Conservation (phyloP, 2,329 filamentous ascomycete species). For the Sordariomycetes sp. region DNA sequence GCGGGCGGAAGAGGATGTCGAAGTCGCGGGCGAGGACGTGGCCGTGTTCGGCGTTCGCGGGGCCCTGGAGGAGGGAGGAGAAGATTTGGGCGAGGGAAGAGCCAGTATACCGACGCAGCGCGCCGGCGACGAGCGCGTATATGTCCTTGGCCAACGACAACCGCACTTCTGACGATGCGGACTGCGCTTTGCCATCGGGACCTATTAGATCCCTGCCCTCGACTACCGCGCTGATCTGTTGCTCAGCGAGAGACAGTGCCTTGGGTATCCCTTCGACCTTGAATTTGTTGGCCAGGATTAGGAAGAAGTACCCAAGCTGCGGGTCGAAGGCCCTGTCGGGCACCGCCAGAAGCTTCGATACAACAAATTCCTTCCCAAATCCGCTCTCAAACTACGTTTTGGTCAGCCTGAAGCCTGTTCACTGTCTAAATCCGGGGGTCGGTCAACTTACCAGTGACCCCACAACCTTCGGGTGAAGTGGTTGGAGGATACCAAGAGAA, state of each 20-base stretch:
- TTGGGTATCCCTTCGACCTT: slow-evolving; percentile 20
- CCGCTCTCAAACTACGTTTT: slow-evolving; percentile 22
- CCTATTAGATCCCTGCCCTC: not conserved
- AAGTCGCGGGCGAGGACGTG: slow-evolving; percentile 28
- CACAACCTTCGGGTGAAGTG: slow-evolving; percentile 21
- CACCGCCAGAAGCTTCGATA: slow-evolving; percentile 5
- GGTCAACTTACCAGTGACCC: slow-evolving; percentile 17
- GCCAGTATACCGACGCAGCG: slow-evolving; percentile 25
- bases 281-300: slow-evolving; percentile 33
- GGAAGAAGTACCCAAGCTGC: slow-evolving; percentile 17
- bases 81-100: slow-evolving; percentile 21
- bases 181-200: not conserved
- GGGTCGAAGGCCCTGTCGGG: not conserved
- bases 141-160: slow-evolving; percentile 3
- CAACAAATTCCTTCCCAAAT: slow-evolving; percentile 22
- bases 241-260: slow-evolving; percentile 11
- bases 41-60: slow-evolving; percentile 20
- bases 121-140: slow-evolving; percentile 17
- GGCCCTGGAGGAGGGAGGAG: slow-evolving; percentile 22
- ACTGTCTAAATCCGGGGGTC: not conserved
- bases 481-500: slow-evolving; percentile 26
- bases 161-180: not conserved
- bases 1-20: slow-evolving; percentile 29
- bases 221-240: slow-evolving; percentile 7
- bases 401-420: slow-evolving; percentile 6